Percentiles rank a stretch among this genome's conserved stretches.
phyloP scores from a whole-genome alignment of 768 basidiomycete genomes.

The Chalciporus chontae region DNA sequence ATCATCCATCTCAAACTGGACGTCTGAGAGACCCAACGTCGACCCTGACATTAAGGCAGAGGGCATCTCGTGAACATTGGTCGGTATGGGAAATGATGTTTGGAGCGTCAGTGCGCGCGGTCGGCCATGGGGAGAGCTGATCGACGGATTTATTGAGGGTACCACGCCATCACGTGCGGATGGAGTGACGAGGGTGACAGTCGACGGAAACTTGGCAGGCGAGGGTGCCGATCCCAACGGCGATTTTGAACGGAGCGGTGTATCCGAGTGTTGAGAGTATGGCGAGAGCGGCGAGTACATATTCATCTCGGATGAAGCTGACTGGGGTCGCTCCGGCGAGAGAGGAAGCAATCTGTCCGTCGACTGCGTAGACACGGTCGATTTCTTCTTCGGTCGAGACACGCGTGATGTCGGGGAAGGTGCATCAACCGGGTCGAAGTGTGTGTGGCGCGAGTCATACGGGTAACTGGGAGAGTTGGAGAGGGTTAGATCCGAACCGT shows the following conservation, averaged over 20 bases:
- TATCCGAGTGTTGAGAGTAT: constrained; percentile 8
- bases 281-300: constrained; percentile 1
- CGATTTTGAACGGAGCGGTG: constrained; percentile 2
- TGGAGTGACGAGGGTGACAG: constrained; percentile 4
- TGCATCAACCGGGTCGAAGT: neutral
- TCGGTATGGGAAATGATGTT: neutral
- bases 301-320: constrained; percentile 14
- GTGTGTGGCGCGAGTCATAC: neutral
- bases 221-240: neutral
- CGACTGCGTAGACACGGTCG: constrained; percentile 14
- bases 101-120: neutral
- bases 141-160: neutral
- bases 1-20: constrained; percentile 46
- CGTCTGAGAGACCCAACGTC: neutral
- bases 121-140: constrained; percentile 6
- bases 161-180: neutral
- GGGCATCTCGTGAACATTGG: neutral
- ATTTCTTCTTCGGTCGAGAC: constrained; percentile 1
- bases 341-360: constrained; percentile 18
- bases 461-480: neutral
- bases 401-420: neutral
- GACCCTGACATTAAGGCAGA: neutral
- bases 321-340: constrained; percentile 15
- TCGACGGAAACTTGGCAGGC: constrained; percentile 2
- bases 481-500: neutral